Percentiles rank a stretch among this genome's conserved stretches.
Evolutionary conservation across 2,329 filamentous ascomycete species (phyloP).

Genomic region (Diaporthe capsici): DNA sequence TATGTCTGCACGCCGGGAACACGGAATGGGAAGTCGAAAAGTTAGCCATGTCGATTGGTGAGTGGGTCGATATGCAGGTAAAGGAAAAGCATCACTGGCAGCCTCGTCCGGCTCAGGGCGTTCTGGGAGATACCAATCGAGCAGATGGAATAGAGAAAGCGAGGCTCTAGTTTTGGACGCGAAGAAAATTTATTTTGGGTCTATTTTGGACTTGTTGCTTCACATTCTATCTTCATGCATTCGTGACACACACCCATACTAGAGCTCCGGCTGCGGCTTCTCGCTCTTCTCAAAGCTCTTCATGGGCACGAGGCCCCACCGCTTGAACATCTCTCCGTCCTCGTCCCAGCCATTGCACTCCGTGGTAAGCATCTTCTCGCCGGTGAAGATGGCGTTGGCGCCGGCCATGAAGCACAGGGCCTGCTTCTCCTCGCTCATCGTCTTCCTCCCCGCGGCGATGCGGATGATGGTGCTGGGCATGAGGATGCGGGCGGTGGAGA

Average conservation of each 20-base stretch:
- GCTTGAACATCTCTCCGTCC: conserved; percentile 85
- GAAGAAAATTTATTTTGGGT: conserved; percentile 36
- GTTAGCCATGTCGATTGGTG: background rate
- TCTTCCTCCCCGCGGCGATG: conserved; percentile 86
- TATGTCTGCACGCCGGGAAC: conserved; percentile 79
- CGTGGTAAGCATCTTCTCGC: conserved; percentile 95
- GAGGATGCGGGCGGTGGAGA: conserved; percentile 85
- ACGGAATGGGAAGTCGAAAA: conserved; percentile 50
- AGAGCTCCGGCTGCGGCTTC: conserved; percentile 13
- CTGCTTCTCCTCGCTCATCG: conserved; percentile 90
- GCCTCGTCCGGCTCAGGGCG: background rate
- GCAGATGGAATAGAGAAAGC: background rate
- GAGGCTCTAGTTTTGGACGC: background rate
- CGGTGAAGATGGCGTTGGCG: conserved; percentile 94
- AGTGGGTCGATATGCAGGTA: background rate
- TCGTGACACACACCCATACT: background rate
- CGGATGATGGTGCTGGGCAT: conserved; percentile 91
- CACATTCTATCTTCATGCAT: background rate
- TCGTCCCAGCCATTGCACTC: conserved; percentile 94
- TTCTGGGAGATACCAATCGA: too few species aligned
- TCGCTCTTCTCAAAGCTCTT: conserved; percentile 48
- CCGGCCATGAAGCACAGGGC: conserved; percentile 91
- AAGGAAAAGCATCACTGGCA: background rate
- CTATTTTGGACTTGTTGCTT: background rate
- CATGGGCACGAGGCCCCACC: conserved; percentile 89